A percentile compares a stretch with the other conserved stretches of the same genome.
phyloP scores from a whole-genome alignment of 768 basidiomycete species.

The Nevesoporus exiguus region DNA sequence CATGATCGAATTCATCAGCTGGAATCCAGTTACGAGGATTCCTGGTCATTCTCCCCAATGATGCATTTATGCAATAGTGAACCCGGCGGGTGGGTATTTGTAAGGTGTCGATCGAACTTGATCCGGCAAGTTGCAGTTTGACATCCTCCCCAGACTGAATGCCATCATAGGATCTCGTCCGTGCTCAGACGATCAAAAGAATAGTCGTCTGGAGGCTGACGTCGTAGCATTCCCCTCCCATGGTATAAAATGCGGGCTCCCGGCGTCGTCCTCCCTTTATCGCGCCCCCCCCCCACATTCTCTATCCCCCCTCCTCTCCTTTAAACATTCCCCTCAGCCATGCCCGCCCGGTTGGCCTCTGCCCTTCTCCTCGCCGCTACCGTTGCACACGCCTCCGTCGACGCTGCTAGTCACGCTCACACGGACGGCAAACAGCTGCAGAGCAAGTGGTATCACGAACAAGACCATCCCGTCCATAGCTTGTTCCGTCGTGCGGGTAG shows the following conservation, averaged over 20 bases:
- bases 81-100: slow-evolving; percentile 5
- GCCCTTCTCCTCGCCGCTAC: slow-evolving; percentile 26
- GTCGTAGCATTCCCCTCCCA: slow-evolving; percentile 12
- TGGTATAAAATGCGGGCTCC: slow-evolving; percentile 27
- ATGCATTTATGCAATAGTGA: too few species aligned
- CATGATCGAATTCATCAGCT: slow-evolving; percentile 15
- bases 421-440: slow-evolving; percentile 23
- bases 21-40: slow-evolving; percentile 8
- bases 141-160: slow-evolving; percentile 8
- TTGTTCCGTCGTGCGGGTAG: slow-evolving; percentile 56
- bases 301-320: slow-evolving; percentile 33
- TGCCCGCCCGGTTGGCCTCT: slow-evolving; percentile 24
- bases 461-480: slow-evolving; percentile 54
- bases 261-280: slow-evolving; percentile 1
- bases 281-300: slow-evolving; percentile 12
- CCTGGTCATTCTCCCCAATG: background rate
- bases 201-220: slow-evolving; percentile 28
- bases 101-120: slow-evolving; percentile 17
- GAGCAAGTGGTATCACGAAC: slow-evolving; percentile 56
- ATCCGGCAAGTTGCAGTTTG: slow-evolving; percentile 11
- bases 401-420: slow-evolving; percentile 19
- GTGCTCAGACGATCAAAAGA: slow-evolving; percentile 10
- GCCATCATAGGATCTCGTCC: background rate
- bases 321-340: slow-evolving; percentile 33
- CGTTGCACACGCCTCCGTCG: slow-evolving; percentile 19